phyloP scores from a whole-genome alignment of 75 land plant species.

The Isoetes taiwanensis region DNA sequence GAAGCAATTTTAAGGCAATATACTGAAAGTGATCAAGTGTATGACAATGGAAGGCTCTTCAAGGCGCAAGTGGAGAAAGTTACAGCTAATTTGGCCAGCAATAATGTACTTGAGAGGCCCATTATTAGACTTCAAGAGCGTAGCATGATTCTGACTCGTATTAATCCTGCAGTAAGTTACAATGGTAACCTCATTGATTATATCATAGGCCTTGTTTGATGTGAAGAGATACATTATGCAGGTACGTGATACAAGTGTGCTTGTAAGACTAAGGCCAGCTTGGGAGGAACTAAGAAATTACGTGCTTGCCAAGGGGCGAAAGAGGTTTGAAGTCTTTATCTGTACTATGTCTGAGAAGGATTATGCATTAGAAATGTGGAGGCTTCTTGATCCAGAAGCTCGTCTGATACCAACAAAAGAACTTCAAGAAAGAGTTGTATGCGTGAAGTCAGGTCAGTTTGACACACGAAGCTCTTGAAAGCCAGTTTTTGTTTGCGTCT shows the following conservation, averaged over 20 bases:
- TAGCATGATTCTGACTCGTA: conserved; percentile 74
- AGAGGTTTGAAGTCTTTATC: conserved; percentile 96
- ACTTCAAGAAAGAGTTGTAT: conserved; percentile 63
- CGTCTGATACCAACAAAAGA: conserved; percentile 56
- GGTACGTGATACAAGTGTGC: conserved; percentile 96
- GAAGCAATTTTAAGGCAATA: conserved; percentile 59
- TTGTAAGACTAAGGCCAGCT: conserved; percentile 81
- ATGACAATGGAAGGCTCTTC: conserved; percentile 58
- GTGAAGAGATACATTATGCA: conserved; percentile 13
- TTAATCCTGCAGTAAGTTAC: conserved; percentile 60
- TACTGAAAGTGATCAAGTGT: conserved; percentile 69
- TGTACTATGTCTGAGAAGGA: conserved; percentile 98
- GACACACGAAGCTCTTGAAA: neutral
- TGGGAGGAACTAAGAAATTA: conserved; percentile 91
- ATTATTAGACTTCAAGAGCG: conserved; percentile 67
- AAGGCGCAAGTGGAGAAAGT: conserved; percentile 72
- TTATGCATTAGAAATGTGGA: conserved; percentile 98
- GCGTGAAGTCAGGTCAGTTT: conserved; percentile 74
- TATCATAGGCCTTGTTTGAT: neutral
- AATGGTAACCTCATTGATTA: neutral
- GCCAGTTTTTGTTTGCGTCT: neutral
- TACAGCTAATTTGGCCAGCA: conserved; percentile 59
- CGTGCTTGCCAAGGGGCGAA: conserved; percentile 74
- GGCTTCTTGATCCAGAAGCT: conserved; percentile 90
- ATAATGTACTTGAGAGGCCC: conserved; percentile 56